Base-by-base conservation (phyloP, 2,329 filamentous ascomycete genomes). In the Cercospora sp. region DNA sequence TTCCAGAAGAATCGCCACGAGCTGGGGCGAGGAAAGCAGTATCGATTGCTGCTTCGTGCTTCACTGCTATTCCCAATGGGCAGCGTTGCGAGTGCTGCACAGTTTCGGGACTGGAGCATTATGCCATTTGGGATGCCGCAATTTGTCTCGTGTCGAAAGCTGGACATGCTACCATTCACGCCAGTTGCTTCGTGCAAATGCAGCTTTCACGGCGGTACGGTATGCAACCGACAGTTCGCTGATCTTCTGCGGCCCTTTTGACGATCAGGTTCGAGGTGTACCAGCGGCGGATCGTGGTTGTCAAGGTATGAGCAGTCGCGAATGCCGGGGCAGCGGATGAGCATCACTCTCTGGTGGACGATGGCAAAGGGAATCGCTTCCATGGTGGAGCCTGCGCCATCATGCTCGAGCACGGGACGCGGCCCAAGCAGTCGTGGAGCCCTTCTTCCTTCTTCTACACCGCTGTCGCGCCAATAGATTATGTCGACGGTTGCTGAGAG, bases 401-500 rank as follows among this genome's bases (percentile, higher is more conserved):
- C 18, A 61, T 61, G 59, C 34, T 61, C n/a, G 34, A 43, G 59
- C 24, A 45, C 30, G 32, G n/a, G n/a, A 61, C 34, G 32, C 59
- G 59, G 59, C 59, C n/a, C 59, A 61, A 61, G 59, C 59, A 61
- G 59, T 61, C 59, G 59, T 61, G 59, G 32, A n/a, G 59, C 59
- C 59, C 59, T 61, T 9, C 18, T 43, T 5, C 34, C 18, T 61
- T 61, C 59, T 45, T 61, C 34, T 37, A 43, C 59, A 61, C 59
- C 59, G 59, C 59, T 61, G 16, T 61, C 59, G 59, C 59, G 34
- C 32, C 34, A 61, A 61, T n/a, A 61, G 59, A 43, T 61, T 32
- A 59, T 61, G 5, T 24, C 45, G 45, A 24, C 18, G 3, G n/a
- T 49, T 49, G 45, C 8, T 49, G 18, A 49, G 45, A 16, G 18